These are phyloP conservation scores for Madurella mycetomatis DNA, from an alignment of 2,329 filamentous ascomycete genomes.

Conservation along the genomic window DNA sequence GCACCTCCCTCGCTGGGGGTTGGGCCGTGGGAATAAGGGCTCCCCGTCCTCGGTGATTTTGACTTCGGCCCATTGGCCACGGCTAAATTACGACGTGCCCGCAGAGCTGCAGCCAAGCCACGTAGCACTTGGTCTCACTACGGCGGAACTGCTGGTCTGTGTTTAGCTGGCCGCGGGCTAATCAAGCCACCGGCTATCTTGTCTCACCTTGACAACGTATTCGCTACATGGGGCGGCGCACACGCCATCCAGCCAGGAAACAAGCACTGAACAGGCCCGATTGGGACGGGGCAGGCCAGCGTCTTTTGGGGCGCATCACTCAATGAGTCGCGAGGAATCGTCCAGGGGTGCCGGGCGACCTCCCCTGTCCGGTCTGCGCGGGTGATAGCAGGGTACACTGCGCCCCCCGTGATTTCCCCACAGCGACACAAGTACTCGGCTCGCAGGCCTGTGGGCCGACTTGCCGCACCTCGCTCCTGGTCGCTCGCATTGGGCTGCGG, in stretches of 20 bases:
- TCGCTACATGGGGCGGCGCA: conserved; percentile 4
- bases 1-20: background rate
- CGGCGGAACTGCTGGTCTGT: background rate
- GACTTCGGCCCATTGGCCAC: conserved; percentile 27
- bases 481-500: conserved; percentile 21
- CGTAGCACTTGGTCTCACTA: conserved; percentile 6
- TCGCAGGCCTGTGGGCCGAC: conserved; percentile 5
- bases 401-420: conserved; percentile 1
- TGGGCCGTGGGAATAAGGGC: background rate
- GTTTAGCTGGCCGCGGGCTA: conserved; percentile 9
- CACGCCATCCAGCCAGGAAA: conserved; percentile 12
- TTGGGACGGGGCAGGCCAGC: conserved; percentile 22
- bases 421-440: conserved; percentile 10
- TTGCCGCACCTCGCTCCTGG: conserved; percentile 10
- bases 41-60: conserved; percentile 24
- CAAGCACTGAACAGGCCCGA: conserved; percentile 28
- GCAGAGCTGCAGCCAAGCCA: conserved; percentile 20
- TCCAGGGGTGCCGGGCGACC: background rate
- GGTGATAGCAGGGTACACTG: conserved; percentile 20
- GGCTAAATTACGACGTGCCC: conserved; percentile 33
- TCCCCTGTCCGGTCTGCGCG: background rate
- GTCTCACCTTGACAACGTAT: background rate
- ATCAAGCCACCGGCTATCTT: conserved; percentile 17
- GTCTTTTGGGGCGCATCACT: conserved; percentile 9
- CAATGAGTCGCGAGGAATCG: conserved; percentile 24